Base-by-base conservation (phyloP, 805 yeast species). In the Yarrowia sp. region DNA sequence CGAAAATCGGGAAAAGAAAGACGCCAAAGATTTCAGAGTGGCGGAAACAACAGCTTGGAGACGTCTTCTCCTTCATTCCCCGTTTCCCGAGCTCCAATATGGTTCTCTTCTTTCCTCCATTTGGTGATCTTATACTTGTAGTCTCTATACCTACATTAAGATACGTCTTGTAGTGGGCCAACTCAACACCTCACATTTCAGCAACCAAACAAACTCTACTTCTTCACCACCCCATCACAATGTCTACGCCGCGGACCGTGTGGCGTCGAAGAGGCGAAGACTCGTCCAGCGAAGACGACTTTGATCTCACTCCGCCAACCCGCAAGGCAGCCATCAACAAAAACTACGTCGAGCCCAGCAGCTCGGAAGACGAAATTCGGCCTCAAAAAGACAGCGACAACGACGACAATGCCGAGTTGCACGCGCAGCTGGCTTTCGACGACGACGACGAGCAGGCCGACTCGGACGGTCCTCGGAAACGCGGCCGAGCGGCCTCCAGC, bases 181-280 rank as follows among this genome's bases (percentile, higher is more conserved):
- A n/a, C n/a, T n/a, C n/a, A n/a, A n/a, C n/a, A n/a, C n/a, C n/a
- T n/a, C n/a, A n/a, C 30, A 26, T 26, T n/a, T 8, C 30, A 26
- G 30, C 30, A 26, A 26, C 30, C 30, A 43, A 28, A 24, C 10
- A 33, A 51, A 33, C 41, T 33, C 58, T 33, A 33, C 48, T 24
- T 43, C 22, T 12, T 4, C 58, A 22, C 24, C 26, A 24, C 32
- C 58, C 19, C 54, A 10, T 11, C 59, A 14, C 30, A 51, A 54
- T 38, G 46, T 24, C 61, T 16, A 26, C 46, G 35, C 61, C 59
- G 10, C 43, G 43, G 43, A 36, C 43, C 14, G 43, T 54, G 22
- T 54, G 61, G 61, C 38, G 61, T 24, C 44, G 61, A 36, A 54
- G 46, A 24, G 61, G 63, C 40, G 51, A 58, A 38, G 63, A 43